Conservation (phyloP, 1,139 yeast species). For the Yamadazyma sp. region DNA sequence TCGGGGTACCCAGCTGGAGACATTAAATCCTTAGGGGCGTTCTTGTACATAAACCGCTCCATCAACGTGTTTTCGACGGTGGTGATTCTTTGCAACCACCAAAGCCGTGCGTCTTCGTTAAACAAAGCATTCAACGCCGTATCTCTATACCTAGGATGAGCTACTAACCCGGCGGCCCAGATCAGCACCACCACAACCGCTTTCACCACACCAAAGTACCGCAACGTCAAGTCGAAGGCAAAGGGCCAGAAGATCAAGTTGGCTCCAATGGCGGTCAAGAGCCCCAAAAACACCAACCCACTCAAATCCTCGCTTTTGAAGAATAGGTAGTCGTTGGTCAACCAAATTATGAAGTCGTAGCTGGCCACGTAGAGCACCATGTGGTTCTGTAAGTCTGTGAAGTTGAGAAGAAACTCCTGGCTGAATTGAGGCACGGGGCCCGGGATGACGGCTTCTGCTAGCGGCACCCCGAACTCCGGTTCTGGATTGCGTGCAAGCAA, state of each 20-base stretch:
- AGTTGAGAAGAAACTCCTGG: constrained; percentile 72
- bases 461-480: constrained; percentile 55
- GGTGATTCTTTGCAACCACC: constrained; percentile 46
- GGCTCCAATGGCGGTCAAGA: constrained; percentile 25
- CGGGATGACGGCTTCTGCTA: constrained; percentile 52
- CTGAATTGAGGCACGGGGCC: constrained; percentile 80
- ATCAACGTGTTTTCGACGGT: constrained; percentile 34
- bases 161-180: constrained; percentile 51
- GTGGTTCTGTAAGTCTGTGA: constrained; percentile 83
- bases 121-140: constrained; percentile 43
- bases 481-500: constrained; percentile 41
- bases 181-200: constrained; percentile 34
- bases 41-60: constrained; percentile 10
- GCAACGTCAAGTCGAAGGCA: constrained; percentile 27
- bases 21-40: not conserved
- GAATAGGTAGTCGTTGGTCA: constrained; percentile 59
- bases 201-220: constrained; percentile 30
- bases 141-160: constrained; percentile 59
- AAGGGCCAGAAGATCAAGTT: constrained; percentile 35
- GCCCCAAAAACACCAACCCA: constrained; percentile 46
- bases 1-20: constrained; percentile 3
- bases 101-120: constrained; percentile 62
- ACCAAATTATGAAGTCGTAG: constrained; percentile 56
- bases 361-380: constrained; percentile 67
- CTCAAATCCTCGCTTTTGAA: constrained; percentile 66